Evolutionary conservation across 148 eudicot species (phyloP).

Genomic region (Chenopodium berlandieri): DNA sequence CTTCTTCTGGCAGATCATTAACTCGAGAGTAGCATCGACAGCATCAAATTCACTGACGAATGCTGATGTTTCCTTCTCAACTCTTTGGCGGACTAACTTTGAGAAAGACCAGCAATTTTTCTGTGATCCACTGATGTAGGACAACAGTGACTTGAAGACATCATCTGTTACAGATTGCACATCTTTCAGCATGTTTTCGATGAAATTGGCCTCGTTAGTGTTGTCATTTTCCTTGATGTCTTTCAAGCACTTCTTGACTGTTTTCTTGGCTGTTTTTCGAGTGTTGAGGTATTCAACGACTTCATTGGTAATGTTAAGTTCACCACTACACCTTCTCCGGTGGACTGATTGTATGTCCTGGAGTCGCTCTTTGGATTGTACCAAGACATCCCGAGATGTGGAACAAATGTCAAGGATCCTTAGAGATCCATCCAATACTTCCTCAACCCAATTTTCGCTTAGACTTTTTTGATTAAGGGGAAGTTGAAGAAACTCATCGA

Average conservation of each 20-base stretch:
- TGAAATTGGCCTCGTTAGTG: background rate
- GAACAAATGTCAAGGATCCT: constrained; percentile 39
- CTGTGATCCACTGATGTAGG: constrained; percentile 10
- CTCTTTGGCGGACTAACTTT: constrained; percentile 24
- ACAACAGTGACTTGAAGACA: constrained; percentile 26
- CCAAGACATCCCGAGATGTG: constrained; percentile 27
- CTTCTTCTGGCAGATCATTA: background rate
- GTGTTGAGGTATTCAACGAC: constrained; percentile 13
- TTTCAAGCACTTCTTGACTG: constrained; percentile 25
- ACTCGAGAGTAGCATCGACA: constrained; percentile 15
- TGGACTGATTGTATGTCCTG: constrained; percentile 28
- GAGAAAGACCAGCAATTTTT: constrained; percentile 12
- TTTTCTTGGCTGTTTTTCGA: constrained; percentile 29
- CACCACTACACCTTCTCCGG: constrained; percentile 30
- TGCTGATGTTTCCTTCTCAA: background rate
- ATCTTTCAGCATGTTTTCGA: constrained; percentile 11
- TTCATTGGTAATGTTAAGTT: constrained; percentile 11
- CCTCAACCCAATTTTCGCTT: constrained; percentile 7
- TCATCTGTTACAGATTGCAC: constrained; percentile 24
- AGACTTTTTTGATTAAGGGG: constrained; percentile 12
- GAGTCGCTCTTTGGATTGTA: constrained; percentile 25
- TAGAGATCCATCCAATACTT: constrained; percentile 29
- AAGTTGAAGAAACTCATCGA: constrained; percentile 28
- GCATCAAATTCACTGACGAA: constrained; percentile 15
- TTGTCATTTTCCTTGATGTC: constrained; percentile 17